These are phyloP conservation scores for Vitellaria paradoxa DNA, from an alignment of 179 eudicot species.

Conservation along the genomic window DNA sequence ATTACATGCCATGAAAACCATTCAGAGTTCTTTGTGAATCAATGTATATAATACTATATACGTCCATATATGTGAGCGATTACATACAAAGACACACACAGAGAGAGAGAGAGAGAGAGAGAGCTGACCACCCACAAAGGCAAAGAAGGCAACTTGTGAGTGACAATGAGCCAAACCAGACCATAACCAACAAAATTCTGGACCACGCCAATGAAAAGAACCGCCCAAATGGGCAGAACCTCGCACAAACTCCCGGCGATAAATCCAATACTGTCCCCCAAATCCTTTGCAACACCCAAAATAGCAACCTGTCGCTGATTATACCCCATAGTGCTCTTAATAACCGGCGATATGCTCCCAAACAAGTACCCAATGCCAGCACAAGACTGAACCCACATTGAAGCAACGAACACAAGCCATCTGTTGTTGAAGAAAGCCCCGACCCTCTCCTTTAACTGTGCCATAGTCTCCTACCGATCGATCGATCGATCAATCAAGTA, in stretches of 20 bases:
- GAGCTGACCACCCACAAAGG: constrained; percentile 54
- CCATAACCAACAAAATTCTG: constrained; percentile 60
- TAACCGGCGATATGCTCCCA: too few relatives aligned
- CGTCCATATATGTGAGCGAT: not conserved
- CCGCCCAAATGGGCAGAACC: constrained; percentile 48
- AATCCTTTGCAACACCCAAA: constrained; percentile 52
- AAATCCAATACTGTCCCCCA: constrained; percentile 55
- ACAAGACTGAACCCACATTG: constrained; percentile 59
- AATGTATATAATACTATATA: too few relatives aligned
- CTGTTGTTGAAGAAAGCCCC: constrained; percentile 41
- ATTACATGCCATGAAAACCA: not conserved
- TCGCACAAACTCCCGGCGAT: constrained; percentile 51
- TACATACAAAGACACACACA: not conserved
- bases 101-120: constrained; percentile 12
- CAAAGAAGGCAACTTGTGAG: constrained; percentile 27
- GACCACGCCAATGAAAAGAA: constrained; percentile 44
- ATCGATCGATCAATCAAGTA: not conserved
- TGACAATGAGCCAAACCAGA: constrained; percentile 43
- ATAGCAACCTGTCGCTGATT: constrained; percentile 49
- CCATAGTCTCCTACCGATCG: constrained; percentile 3
- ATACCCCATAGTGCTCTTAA: constrained; percentile 36
- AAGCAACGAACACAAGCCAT: constrained; percentile 64
- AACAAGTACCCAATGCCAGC: constrained; percentile 43
- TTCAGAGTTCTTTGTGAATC: not conserved
- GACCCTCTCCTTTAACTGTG: constrained; percentile 20